Percentiles rank a stretch among this genome's conserved stretches.
These are phyloP conservation scores for Hsuehochloa calcarea DNA, from an alignment of 176 grass and related monocot genomes.

Conservation along the genomic window DNA sequence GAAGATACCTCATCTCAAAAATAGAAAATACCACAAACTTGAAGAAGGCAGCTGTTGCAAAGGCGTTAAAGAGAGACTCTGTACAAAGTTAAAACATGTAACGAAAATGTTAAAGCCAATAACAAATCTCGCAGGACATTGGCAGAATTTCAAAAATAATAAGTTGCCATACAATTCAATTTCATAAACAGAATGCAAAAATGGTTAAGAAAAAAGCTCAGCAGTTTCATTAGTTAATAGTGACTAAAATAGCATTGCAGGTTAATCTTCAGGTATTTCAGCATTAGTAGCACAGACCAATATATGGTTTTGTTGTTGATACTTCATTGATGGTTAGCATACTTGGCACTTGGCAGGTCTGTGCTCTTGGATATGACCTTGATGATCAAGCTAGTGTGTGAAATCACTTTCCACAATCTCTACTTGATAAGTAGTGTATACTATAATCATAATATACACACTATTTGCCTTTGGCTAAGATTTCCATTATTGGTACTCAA, in stretches of 20 bases:
- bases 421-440: conserved; percentile 2
- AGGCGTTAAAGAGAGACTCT: conserved; percentile 99
- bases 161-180: neutral
- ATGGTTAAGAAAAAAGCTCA: neutral
- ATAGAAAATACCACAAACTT: conserved; percentile 99
- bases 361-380: neutral
- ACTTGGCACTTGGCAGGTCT: neutral
- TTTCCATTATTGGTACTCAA: neutral
- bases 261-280: neutral
- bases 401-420: neutral
- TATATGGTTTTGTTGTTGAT: neutral
- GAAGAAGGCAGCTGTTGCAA: conserved; percentile 96
- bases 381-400: neutral
- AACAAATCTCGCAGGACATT: neutral
- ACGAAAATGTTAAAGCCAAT: neutral
- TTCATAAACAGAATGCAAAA: conserved; percentile 1
- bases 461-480: neutral
- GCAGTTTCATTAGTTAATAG: neutral
- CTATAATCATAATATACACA: conserved; percentile 3
- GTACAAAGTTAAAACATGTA: conserved; percentile 31
- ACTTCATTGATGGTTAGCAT: neutral
- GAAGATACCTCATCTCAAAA: conserved; percentile 99
- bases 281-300: neutral
- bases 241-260: neutral
- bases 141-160: conserved; percentile 10